Evolutionary conservation across 1,139 yeast species (phyloP).

Genomic region (Saccharomyces hybrid): DNA sequence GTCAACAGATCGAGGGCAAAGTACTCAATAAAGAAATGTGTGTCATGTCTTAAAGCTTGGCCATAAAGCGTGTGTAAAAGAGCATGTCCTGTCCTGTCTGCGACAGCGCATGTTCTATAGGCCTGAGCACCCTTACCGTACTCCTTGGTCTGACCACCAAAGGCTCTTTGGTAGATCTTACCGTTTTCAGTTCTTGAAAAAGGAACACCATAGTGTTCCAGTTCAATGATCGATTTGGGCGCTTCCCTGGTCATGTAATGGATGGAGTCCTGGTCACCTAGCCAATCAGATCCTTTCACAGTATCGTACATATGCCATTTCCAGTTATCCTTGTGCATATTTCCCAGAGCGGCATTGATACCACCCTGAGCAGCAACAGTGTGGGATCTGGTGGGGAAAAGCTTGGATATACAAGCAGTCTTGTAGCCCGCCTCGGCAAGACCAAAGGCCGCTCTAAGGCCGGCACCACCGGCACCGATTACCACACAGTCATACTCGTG

Average conservation of each 20-base stretch:
- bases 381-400: constrained; percentile 97
- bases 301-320: constrained; percentile 99
- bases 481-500: constrained; percentile 98
- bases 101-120: constrained; percentile 98
- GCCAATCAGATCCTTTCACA: constrained; percentile 99
- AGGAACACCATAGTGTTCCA: constrained; percentile 97
- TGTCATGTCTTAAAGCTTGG: constrained; percentile 92
- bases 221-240: constrained; percentile 88
- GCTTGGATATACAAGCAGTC: constrained; percentile 94
- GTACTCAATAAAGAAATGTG: constrained; percentile 96
- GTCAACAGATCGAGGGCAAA: constrained; percentile 91
- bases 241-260: constrained; percentile 99
- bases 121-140: constrained; percentile 99
- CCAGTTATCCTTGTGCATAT: constrained; percentile 98
- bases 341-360: constrained; percentile 92
- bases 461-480: constrained; percentile 99
- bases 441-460: constrained; percentile 96
- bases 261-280: constrained; percentile 98
- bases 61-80: constrained; percentile 93
- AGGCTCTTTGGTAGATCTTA: constrained; percentile 95
- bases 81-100: constrained; percentile 98
- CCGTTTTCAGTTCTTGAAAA: constrained; percentile 97
- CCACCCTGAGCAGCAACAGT: constrained; percentile 99
- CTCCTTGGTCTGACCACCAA: constrained; percentile 95
- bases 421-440: constrained; percentile 94